Base-by-base conservation (phyloP, 2,329 filamentous ascomycete genomes). In the Periconia digitata region DNA sequence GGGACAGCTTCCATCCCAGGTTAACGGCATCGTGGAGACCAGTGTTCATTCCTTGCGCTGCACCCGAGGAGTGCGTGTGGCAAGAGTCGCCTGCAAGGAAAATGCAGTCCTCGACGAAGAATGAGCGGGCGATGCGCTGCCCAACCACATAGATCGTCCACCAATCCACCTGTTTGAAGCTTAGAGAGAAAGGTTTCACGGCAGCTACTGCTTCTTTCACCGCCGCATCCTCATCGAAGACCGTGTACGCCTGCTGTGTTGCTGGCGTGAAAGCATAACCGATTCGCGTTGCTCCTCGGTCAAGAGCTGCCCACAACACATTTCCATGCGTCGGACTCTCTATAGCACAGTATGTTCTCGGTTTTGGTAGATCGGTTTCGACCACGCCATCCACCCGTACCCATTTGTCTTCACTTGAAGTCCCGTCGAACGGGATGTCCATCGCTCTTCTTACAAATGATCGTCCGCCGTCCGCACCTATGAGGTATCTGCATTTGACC, bases 41-140 rank as follows among this genome's bases (percentile, higher is more conserved):
- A 0, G 78, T 78, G 56, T 84, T 83, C 77, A 84, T 79, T 1
- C 81, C 81, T 56, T 82, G 80, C 0, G 79, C 82, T 2, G 79
- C 81, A 0, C 76, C 75, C 0, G 79, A 79, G 32, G 72, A 79
- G 50, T 83, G 79, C 12, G 80, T 79, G 50, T 84, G 81, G 1
- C 78, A 79, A 6, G 81, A 79, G 47, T 85, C 82, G 13, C 81
- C 81, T 1, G 77, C 80, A 0, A 85, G 65, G 38, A 84, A 78
- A 3, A 80, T 69, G 3, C 79, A 73, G 2, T 76, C 74, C 18
- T 72, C 70, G 6, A 54, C 49, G 36, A 55, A 64, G 48, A 70
- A 68, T 2, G 53, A 54, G 15, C 63, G 62, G 12, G 59, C 70
- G 17, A 75, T 66, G 8, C 73, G 67, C 55, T 76, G 74, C 2